These are phyloP conservation scores for Paspalum notatum DNA, from an alignment of 176 grass and related monocot genomes.

Conservation along the genomic window DNA sequence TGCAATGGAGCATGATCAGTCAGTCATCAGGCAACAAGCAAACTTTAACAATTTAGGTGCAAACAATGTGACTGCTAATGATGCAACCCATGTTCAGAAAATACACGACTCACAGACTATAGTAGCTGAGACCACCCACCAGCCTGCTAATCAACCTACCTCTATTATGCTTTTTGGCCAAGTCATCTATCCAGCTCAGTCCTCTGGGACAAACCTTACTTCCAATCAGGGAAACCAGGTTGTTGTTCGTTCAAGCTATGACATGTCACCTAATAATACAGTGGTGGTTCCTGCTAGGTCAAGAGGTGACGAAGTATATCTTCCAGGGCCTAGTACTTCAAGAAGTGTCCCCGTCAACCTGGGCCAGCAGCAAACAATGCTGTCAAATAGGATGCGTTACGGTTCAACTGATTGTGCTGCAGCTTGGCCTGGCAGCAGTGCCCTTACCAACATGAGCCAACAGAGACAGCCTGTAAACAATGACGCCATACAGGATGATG, in stretches of 20 bases:
- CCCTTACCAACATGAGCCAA: constrained; percentile 19
- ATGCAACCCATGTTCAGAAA: constrained; percentile 18
- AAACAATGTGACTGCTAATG: constrained; percentile 13
- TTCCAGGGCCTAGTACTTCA: neutral
- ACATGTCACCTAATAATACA: neutral
- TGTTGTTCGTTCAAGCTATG: neutral
- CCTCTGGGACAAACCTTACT: constrained; percentile 30
- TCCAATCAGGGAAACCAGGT: constrained; percentile 15
- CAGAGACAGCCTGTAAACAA: neutral
- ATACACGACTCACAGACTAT: neutral
- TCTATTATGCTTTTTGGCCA: constrained; percentile 59
- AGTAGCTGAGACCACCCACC: neutral
- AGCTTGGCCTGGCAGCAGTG: neutral
- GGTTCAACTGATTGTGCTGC: neutral
- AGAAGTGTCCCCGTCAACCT: neutral
- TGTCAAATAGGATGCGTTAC: constrained; percentile 20
- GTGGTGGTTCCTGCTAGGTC: neutral
- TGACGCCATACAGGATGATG: neutral
- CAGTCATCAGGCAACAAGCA: constrained; percentile 4
- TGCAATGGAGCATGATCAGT: constrained; percentile 7
- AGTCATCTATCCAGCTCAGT: constrained; percentile 40
- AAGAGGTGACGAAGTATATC: neutral
- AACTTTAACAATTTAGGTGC: constrained; percentile 29
- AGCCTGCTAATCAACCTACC: constrained; percentile 14
- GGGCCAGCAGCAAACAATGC: neutral